Evolutionary conservation across 2,329 filamentous ascomycete genomes (phyloP), one percentile per base, ranked within the genome.

Genomic region (Mollisia scopiformis): DNA sequence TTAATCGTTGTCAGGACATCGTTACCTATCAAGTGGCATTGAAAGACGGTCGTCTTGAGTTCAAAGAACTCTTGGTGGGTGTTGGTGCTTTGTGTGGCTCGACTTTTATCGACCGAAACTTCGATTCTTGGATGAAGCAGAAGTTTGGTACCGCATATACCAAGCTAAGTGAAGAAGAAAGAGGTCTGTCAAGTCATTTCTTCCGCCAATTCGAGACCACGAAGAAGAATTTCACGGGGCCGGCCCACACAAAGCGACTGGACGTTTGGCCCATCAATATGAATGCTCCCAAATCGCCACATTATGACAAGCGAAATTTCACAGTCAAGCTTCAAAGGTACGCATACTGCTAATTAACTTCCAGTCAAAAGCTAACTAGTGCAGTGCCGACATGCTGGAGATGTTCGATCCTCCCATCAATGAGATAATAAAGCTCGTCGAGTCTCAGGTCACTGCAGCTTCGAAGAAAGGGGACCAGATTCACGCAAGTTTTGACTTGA

Each of bases 51-150:
- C 33, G 3, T 3, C 33, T 37, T n/a, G n/a, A n/a, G n/a, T n/a
- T n/a, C n/a, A n/a, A n/a, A n/a, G n/a, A n/a, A 19, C 7, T 43
- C 3, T 10, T 23, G 6, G 5, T 10, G 6, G n/a, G 6, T 8
- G 49, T 31, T 55, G 58, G 58, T 31, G 64, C 51, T 3, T 66
- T 64, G 33, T 67, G 65, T 28, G 65, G 65, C 5, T 60, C 59
- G 2, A 66, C 64, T 10, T 65, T 59, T 21, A 62, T 68, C n/a
- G 66, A 68, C 30, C 61, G 64, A 6, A 66, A 64, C 10, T 65
- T 68, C 28, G 64, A 54, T 27, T 10, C 51, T 7, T 37, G 30
- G 30, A 37, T 54, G 19, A 39, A 16, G 19, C 39, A 39, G 30
- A 27, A 37, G 10, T 54, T 54, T 19, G 51, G 51, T 14, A 39